phyloP scores from a whole-genome alignment of 257 asterid genomes.

The Agastache rugosa region DNA sequence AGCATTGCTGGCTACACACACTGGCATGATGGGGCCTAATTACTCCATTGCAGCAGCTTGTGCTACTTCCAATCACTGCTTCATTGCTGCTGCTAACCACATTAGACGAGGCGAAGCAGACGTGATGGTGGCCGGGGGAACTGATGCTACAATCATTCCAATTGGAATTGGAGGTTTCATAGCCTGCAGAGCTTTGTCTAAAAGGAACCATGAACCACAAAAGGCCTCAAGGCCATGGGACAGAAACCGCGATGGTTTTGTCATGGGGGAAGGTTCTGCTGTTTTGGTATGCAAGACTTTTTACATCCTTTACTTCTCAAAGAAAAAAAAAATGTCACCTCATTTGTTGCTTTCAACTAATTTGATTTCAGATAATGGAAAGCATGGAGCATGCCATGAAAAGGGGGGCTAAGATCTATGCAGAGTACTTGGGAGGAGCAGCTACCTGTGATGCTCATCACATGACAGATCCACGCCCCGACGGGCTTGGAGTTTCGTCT shows the following conservation, averaged over 20 bases:
- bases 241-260: constrained; percentile 12
- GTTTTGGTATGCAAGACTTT: neutral
- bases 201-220: neutral
- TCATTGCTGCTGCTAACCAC: constrained; percentile 13
- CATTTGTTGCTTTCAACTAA: no score
- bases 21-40: constrained; percentile 10
- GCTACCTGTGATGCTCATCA: constrained; percentile 48
- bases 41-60: constrained; percentile 7
- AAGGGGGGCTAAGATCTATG: constrained; percentile 42
- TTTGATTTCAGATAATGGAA: constrained; percentile 43
- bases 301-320: no score
- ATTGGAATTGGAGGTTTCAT: neutral
- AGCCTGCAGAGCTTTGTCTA: neutral
- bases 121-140: constrained; percentile 8
- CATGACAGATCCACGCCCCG: constrained; percentile 45
- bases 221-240: constrained; percentile 18
- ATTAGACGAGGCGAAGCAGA: constrained; percentile 5
- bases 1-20: constrained; percentile 34
- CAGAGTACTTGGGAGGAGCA: constrained; percentile 55
- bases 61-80: constrained; percentile 15
- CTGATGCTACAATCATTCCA: neutral
- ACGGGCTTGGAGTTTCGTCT: constrained; percentile 49
- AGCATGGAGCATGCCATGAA: constrained; percentile 51
- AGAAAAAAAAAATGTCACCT: no score
- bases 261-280: constrained; percentile 10